Base-by-base conservation (phyloP, 1,139 yeast genomes). In the Zhuliangozyma parablackwelliae region DNA sequence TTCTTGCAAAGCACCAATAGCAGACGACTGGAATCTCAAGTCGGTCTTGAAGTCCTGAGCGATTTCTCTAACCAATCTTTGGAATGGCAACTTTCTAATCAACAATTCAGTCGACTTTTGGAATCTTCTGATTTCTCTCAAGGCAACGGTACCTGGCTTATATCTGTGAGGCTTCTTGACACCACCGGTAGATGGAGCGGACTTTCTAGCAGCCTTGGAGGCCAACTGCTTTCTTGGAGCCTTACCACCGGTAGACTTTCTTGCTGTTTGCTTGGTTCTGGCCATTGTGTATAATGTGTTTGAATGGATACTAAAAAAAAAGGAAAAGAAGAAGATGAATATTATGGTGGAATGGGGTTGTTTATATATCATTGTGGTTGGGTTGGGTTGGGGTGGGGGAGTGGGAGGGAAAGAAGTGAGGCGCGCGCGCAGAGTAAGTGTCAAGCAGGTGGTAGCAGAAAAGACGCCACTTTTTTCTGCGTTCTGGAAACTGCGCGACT, bases 161-260 rank as follows among this genome's bases (percentile, higher is more conserved):
- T 89, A 90, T 85, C 97, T 88, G 88, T 90, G 97, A 56, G 97
- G 97, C 80, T 90, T 90, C 90, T 90, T 90, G 68, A 90, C 97
- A 82, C 97, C 97, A 69, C 97, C 97, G 51, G 96, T 82, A 50
- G 96, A 78, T 76, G 95, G 92, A 45, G 97, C 97, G 42, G 97
- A 89, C 75, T 90, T 90, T 82, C 97, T 85, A 57, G 97, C 97
- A 59, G 96, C 97, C 85, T 90, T 90, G 55, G 97, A 89, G 61
- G 97, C 97, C 64, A 90, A 81, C 76, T 89, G 96, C 78, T 90
- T 90, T 84, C 97, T 87, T 80, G 97, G 97, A 51, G 97, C 97
- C 73, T 90, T 90, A 77, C 97, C 97, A 83, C 96, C 96, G 63
- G 96, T 88, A 57, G 97, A 88, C 75, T 89, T 89, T 83, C 96